Evolutionary conservation across 129 eudicot species (phyloP).

Genomic region (Ambrosia artemisiifolia): DNA sequence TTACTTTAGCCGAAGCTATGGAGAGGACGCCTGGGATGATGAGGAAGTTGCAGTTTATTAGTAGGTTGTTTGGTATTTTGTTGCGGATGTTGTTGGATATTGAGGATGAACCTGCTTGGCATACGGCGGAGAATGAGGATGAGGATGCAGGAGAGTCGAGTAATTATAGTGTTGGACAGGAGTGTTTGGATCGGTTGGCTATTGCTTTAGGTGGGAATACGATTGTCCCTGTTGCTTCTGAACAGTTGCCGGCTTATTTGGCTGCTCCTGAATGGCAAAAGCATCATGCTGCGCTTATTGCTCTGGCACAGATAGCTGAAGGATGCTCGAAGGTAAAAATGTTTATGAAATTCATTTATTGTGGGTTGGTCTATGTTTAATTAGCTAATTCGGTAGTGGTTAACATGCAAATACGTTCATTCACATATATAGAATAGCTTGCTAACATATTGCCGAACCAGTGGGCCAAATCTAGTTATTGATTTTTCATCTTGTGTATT

Average conservation of each 20-base stretch:
- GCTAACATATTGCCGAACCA: background rate
- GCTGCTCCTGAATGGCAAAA: conserved; percentile 97
- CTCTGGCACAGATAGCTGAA: conserved; percentile 91
- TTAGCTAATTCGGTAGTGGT: background rate
- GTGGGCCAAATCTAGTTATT: too few relatives aligned
- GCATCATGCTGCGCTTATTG: conserved; percentile 88
- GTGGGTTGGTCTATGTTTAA: background rate
- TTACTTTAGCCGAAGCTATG: conserved; percentile 84
- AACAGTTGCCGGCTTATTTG: conserved; percentile 71
- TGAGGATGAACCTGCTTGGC: conserved; percentile 90
- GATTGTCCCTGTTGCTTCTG: conserved; percentile 92
- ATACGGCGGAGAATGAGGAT: conserved; percentile 73
- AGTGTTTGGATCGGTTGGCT: conserved; percentile 84
- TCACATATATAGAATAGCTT: background rate
- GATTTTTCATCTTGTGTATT: too few relatives aligned
- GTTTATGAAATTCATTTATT: background rate
- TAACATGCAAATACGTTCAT: background rate
- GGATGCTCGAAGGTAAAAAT: conserved; percentile 81
- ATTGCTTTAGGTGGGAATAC: conserved; percentile 88
- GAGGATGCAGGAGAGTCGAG: conserved; percentile 94
- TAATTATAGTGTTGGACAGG: conserved; percentile 88
- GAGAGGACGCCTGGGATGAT: conserved; percentile 96
- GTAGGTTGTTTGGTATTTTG: conserved; percentile 67
- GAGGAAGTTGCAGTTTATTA: conserved; percentile 86
- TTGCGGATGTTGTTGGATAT: conserved; percentile 77